Percentiles rank a stretch among this genome's conserved stretches.
Evolutionary conservation across 2,329 filamentous ascomycete species (phyloP).

Genomic region (Cordyceps tenuipes): DNA sequence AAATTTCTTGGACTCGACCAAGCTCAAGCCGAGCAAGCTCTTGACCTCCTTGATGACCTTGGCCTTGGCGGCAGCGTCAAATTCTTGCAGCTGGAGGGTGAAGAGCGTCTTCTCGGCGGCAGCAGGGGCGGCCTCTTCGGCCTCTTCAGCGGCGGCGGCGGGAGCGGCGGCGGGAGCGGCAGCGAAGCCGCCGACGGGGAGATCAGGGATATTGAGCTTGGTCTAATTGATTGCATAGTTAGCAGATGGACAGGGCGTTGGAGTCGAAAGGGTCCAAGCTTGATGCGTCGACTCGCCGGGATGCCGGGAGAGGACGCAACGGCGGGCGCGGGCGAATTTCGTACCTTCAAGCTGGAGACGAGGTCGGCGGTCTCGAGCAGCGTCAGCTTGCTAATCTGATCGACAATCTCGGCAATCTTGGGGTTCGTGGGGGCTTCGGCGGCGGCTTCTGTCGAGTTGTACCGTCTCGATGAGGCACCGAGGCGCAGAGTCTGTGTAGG

Average conservation of each 20-base stretch:
- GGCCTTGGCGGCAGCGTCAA: conserved; percentile 83
- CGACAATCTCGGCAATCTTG: conserved; percentile 91
- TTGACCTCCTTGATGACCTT: conserved; percentile 99
- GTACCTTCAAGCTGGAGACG: conserved; percentile 89
- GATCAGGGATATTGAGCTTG: conserved; percentile 94
- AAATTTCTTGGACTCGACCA: conserved; percentile 99
- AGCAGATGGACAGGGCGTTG: not conserved
- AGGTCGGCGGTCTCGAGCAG: conserved; percentile 95
- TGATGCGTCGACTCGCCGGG: not conserved
- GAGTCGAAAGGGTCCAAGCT: too few relatives aligned
- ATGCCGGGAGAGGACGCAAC: not conserved
- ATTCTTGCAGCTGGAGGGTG: conserved; percentile 85
- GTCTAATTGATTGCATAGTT: conserved; percentile 44
- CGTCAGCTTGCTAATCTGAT: conserved; percentile 98
- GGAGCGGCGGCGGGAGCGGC: conserved; percentile 53
- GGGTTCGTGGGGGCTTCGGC: conserved; percentile 55
- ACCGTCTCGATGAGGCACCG: conserved; percentile 55
- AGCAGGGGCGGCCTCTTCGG: conserved; percentile 78
- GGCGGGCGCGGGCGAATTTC: conserved; percentile 1
- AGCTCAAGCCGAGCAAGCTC: conserved; percentile 81
- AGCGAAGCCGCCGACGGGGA: conserved; percentile 87
- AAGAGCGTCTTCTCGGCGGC: conserved; percentile 96
- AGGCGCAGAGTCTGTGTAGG: conserved; percentile 40
- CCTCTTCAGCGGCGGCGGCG: conserved; percentile 58
- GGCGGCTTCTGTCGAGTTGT: conserved; percentile 75